Evolutionary conservation across 1,284 basidiomycete genomes (phyloP).

Genomic region (Irpex sp.): DNA sequence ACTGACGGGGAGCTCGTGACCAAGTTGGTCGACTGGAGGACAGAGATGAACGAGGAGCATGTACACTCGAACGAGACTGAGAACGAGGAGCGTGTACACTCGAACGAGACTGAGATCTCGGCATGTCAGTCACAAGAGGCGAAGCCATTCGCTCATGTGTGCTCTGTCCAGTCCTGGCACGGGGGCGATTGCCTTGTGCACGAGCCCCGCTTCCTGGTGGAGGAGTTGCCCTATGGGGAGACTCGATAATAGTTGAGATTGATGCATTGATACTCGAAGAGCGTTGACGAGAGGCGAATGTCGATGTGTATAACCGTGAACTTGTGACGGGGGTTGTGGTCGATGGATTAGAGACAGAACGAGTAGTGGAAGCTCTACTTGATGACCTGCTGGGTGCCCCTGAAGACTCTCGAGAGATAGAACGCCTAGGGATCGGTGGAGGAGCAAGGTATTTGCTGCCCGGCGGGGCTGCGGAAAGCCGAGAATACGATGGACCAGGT

Average conservation of each 20-base stretch:
- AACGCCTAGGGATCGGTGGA: conserved; percentile 38
- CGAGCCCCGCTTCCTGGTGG: conserved; percentile 18
- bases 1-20: conserved; percentile 61
- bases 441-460: conserved; percentile 41
- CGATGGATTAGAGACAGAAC: conserved; percentile 51
- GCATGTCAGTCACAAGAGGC: conserved; percentile 50
- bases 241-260: conserved; percentile 28
- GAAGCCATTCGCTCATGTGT: conserved; percentile 39
- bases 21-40: conserved; percentile 45
- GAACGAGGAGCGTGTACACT: conserved; percentile 20
- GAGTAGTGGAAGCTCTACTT: conserved; percentile 43
- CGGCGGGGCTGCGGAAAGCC: conserved; percentile 40
- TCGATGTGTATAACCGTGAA: conserved; percentile 49
- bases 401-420: conserved; percentile 38
- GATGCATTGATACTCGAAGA: conserved; percentile 55
- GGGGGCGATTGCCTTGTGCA: conserved; percentile 25
- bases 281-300: conserved; percentile 76
- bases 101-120: conserved; percentile 18
- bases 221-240: conserved; percentile 22
- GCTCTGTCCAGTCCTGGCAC: conserved; percentile 32
- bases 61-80: conserved; percentile 18
- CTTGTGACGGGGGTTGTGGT: conserved; percentile 6
- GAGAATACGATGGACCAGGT: conserved; percentile 36
- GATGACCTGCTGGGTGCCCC: conserved; percentile 35
- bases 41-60: conserved; percentile 28